Base-by-base conservation (phyloP, 2,329 filamentous ascomycete genomes). In the Trichophyton equinum region DNA sequence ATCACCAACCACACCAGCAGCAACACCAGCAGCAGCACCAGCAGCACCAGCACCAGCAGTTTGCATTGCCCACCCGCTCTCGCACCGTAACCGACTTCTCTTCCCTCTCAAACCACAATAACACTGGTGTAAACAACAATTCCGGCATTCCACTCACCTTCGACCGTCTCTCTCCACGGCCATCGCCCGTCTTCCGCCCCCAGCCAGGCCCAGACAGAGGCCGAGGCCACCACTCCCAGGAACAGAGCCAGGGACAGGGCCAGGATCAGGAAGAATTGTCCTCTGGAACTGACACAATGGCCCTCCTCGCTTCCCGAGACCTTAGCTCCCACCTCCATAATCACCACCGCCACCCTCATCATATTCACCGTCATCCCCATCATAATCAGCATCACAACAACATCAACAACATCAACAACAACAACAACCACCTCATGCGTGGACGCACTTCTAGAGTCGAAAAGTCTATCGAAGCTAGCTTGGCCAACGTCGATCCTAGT, bases 381-480 rank as follows among this genome's bases (percentile, higher is more conserved):
- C 33, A 38, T 13, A 38, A 38, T 38, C 33, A 38, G 8, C 33
- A 30, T 30, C 47, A 57, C 40, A 57, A 61, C 27, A 30, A 30
- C 27, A 30, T 1, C 27, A 30, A 7, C 25, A 27, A 27, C 6
- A 27, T 1, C 5, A 30, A 30, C 6, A 30, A 8, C 5, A 27
- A 6, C 27, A 27, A 27, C 27, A 6, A 7, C 27, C 6, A 27
- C 25, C 44, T 42, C n/a, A 30, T 47, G 9, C 58, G 49, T 33
- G 44, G 51, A 25, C 57, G 59, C 22, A 70, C 74, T 38, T 71
- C 74, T 6, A 76, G 77, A 55, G 78, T 85, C 25, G 83, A 85
- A 60, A 83, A 82, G 69, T 80, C 82, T 49, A 85, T 86, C 63
- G 82, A 85, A 70, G 84, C 83, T 18, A 84, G 82, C 33, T 69